Percentiles rank a stretch among this genome's conserved stretches.
Conservation (phyloP, 805 yeast species). For the Kluyveromyces dobzhanskii region DNA sequence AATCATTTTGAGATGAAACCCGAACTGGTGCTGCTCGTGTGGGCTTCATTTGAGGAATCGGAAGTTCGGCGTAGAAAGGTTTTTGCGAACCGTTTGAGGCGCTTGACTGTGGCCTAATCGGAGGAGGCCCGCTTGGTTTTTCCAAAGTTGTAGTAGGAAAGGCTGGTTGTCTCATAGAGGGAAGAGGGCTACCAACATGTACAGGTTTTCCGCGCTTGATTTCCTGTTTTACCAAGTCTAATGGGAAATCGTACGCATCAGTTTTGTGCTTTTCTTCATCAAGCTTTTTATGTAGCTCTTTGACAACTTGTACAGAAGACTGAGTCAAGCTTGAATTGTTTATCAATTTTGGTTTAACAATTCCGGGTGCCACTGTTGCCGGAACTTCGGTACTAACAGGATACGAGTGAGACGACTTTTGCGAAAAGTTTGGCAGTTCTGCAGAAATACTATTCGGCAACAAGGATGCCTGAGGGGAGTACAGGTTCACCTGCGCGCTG, state of each 20-base stretch:
- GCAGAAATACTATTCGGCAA: background rate
- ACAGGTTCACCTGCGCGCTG: background rate
- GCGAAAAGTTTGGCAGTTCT: background rate
- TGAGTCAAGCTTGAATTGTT: background rate
- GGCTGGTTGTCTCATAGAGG: slow-evolving; percentile 7
- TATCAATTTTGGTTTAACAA: slow-evolving; percentile 1
- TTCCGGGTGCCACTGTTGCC: background rate
- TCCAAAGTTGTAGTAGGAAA: background rate
- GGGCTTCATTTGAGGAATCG: background rate
- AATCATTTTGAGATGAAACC: background rate
- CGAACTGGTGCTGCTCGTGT: slow-evolving; percentile 4
- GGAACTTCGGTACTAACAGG: background rate
- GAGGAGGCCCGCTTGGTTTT: background rate
- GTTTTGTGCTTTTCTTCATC: slow-evolving; percentile 48
- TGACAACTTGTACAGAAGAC: background rate
- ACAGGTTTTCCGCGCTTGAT: slow-evolving; percentile 34
- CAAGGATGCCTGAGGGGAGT: background rate
- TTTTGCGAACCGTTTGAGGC: background rate
- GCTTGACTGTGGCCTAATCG: background rate
- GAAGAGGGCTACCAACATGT: slow-evolving; percentile 21
- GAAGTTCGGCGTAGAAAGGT: slow-evolving; percentile 4
- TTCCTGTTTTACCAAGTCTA: slow-evolving; percentile 33
- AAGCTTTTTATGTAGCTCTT: slow-evolving; percentile 25
- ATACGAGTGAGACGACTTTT: background rate
- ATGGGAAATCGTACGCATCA: slow-evolving; percentile 75